Base-by-base conservation (phyloP, 2,329 filamentous ascomycete species). In the Chalara sp. region DNA sequence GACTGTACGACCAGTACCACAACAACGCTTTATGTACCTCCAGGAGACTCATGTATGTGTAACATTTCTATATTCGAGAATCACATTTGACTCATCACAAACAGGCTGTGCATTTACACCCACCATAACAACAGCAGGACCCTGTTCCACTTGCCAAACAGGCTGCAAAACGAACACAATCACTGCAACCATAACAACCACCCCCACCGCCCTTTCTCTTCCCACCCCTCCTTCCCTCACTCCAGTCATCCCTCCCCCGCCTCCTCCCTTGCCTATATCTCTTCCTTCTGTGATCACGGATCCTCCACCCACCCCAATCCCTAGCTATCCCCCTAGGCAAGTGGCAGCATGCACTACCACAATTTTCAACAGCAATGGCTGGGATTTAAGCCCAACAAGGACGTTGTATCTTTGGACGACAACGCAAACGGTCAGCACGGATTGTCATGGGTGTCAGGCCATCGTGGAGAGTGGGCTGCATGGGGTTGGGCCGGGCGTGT, bases 381-480 rank as follows among this genome's bases (percentile, higher is more conserved):
- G n/a, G 32, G 30, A 33, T 39, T 30, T 32, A 28, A 54, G 54
- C 1, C 45, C 48, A 5, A 56, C 51, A 8, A 51, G 28, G 35
- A 58, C 54, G 7, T 32, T 49, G 12, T 43, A 52, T 50, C 47
- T 46, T 4, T 44, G 42, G 30, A 58, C 53, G 11, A 10, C 45
- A 35, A 58, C 53, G 31, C 35, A 6, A 10, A 55, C 49, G 7
- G 31, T 28, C 6, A 30, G 46, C 28, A 43, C 52, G 10, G 37
- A 53, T 42, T 57, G 56, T 52, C 37, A 35, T 10, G 53, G 51
- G 3, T 58, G 56, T 48, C 10, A 12, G 40, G 3, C 11, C 21
- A 8, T 43, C 8, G 21, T n/a, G 2, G 40, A n/a, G 7, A 43
- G 21, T 21, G 21, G 21, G 21, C 21, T 21, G 21, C 21, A 21